Base-by-base conservation (phyloP, 257 asterid genomes). In the Solanum etuberosum region DNA sequence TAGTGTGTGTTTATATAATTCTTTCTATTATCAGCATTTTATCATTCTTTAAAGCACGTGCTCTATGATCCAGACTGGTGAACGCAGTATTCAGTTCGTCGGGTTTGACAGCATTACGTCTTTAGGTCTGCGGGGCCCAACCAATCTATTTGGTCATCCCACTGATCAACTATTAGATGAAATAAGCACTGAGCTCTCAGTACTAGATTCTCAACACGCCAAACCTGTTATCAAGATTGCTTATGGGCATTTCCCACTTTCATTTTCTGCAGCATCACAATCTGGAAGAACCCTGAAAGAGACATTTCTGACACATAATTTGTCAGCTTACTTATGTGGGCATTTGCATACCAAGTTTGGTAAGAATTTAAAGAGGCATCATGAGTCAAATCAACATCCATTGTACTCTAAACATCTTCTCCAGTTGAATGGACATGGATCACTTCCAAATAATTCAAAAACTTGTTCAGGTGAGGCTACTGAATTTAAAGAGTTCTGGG, bases 81-180 rank as follows among this genome's bases (percentile, higher is more conserved):
- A 90, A 88, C 88, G 98, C 88, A 92, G 93, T 86, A 90, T 92
- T 88, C 97, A 94, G 89, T 97, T 97, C 59, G 96, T 96, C 59
- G 99, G 98, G 85, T 90, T 97, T 88, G 99, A 97, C 90, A 93
- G 98, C 94, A 90, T 97, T 0, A 90, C 87, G 88, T 85, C 93
- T 83, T 86, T 92, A 42, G 99, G 99, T 10, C 93, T 97, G 81
- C 95, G 98, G 9, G 99, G 99, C 89, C 99, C 99, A 37, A 96
- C 99, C 25, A 96, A 97, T 89, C 89, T 97, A 83, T 97, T 97
- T 89, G 99, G 99, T 68, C 99, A 97, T 91, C 98, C 99, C 29
- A 96, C 96, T 9, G 98, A 97, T 89, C 92, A 96, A 86, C 88
- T 96, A 40, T 89, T 97, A 63, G 89, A 74, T 86, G 93, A 95